Percentiles rank a stretch among this genome's conserved stretches.
These are phyloP conservation scores for Escallonia herrerae DNA, from an alignment of 129 eudicot genomes.

Conservation along the genomic window DNA sequence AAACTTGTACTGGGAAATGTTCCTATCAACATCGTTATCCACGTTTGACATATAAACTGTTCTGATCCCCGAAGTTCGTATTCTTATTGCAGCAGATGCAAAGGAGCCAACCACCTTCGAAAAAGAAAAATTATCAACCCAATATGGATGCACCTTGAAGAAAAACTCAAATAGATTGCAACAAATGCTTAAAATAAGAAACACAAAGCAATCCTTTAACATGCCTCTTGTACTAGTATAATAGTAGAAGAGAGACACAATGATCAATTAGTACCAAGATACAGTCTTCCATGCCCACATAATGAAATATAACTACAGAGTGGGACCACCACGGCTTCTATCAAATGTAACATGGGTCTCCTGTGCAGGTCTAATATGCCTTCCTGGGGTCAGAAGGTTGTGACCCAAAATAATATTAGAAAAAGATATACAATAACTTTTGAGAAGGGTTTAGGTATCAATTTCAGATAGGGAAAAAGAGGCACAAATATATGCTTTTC, in stretches of 20 bases:
- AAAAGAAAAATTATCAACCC: conserved; percentile 16
- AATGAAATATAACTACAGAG: too few species aligned
- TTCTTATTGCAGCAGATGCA: conserved; percentile 71
- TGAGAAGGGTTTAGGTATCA: too few species aligned
- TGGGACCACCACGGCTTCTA: too few species aligned
- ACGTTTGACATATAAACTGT: conserved; percentile 23
- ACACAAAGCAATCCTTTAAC: neutral
- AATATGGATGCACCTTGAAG: conserved; percentile 12
- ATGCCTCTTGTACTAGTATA: neutral
- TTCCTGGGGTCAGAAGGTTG: too few species aligned
- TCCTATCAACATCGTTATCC: conserved; percentile 30
- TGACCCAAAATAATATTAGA: too few species aligned
- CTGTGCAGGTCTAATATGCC: too few species aligned
- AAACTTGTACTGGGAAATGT: conserved; percentile 50
- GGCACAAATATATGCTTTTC: too few species aligned
- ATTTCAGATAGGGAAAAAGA: too few species aligned
- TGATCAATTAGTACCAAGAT: too few species aligned
- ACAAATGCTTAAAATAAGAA: neutral
- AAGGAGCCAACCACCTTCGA: conserved; percentile 75
- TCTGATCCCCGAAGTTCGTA: conserved; percentile 40
- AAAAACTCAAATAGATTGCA: conserved; percentile 1
- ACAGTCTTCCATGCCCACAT: too few species aligned
- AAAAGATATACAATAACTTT: too few species aligned
- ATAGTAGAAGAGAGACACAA: neutral
- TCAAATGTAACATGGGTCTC: too few species aligned